Percentiles rank a stretch among this genome's conserved stretches.
Conservation (phyloP, 352 stramenopile genomes). For the Phytophthora vignae region DNA sequence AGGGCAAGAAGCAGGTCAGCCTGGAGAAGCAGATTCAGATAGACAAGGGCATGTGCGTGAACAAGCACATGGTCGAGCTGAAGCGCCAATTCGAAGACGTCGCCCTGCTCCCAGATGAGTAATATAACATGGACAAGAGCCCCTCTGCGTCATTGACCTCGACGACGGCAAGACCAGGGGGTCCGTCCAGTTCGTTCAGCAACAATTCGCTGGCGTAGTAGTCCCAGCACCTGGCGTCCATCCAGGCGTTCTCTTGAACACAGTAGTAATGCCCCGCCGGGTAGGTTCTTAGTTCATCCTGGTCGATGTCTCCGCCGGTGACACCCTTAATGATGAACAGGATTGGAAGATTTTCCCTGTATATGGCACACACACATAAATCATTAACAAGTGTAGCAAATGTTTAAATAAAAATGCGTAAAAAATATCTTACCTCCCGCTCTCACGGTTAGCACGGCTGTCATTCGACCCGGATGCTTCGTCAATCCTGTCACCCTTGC, state of each 20-base stretch:
- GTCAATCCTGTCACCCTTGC: conserved; percentile 2
- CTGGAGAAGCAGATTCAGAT: conserved; percentile 18
- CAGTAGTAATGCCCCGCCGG: conserved; percentile 8
- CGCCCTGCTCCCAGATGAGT: neutral
- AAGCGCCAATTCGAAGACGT: conserved; percentile 25
- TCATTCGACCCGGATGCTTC: conserved; percentile 12
- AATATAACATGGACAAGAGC: conserved; percentile 31
- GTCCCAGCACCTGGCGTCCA: neutral
- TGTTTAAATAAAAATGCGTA: neutral
- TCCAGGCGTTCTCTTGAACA: conserved; percentile 13
- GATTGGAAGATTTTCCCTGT: no score
- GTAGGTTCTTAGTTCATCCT: conserved; percentile 3
- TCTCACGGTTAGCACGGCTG: neutral
- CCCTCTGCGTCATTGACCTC: conserved; percentile 37
- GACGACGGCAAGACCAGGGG: conserved; percentile 26
- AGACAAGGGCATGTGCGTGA: neutral
- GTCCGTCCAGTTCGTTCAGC: neutral
- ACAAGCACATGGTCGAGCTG: neutral
- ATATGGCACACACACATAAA: no score
- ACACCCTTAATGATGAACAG: neutral
- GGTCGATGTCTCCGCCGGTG: neutral
- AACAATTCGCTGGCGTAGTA: conserved; percentile 11
- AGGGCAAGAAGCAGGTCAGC: conserved; percentile 31
- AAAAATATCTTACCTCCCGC: conserved; percentile 16
- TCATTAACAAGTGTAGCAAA: neutral